A percentile compares a stretch with the other conserved stretches of the same genome.
Evolutionary conservation across 495 filamentous ascomycete genomes (phyloP).

Genomic region (Immersiella caudata): DNA sequence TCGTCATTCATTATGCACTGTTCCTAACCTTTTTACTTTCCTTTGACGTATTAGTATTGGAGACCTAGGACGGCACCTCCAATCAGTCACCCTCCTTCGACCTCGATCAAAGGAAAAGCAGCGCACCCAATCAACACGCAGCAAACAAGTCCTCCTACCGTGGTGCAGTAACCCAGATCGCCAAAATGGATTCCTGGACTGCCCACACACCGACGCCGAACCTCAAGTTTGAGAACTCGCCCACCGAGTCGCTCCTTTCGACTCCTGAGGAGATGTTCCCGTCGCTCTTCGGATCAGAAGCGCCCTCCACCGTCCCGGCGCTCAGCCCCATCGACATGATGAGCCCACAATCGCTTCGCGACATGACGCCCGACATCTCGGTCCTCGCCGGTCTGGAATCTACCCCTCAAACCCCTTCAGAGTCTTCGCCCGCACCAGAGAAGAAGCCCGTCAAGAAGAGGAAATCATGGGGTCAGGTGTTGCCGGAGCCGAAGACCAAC

Average conservation of each 20-base stretch:
- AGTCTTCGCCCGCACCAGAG: conserved; percentile 43
- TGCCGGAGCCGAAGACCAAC: conserved; percentile 95
- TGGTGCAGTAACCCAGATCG: too few species aligned
- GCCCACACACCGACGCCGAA: conserved; percentile 43
- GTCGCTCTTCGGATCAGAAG: conserved; percentile 48
- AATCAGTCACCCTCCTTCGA: conserved; percentile 30
- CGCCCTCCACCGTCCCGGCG: conserved; percentile 29
- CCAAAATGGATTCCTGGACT: conserved; percentile 46
- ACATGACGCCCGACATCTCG: conserved; percentile 30
- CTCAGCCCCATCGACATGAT: conserved; percentile 49
- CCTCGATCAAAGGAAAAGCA: conserved; percentile 17
- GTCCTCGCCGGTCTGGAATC: conserved; percentile 27
- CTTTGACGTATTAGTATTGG: conserved; percentile 44
- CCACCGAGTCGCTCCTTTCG: conserved; percentile 56
- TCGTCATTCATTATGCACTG: conserved; percentile 36
- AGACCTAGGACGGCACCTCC: conserved; percentile 49
- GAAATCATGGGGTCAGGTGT: conserved; percentile 98
- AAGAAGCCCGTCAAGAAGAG: conserved; percentile 92
- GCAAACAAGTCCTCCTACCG: conserved; percentile 43
- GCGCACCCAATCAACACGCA: conserved; percentile 21
- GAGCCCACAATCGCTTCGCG: conserved; percentile 47
- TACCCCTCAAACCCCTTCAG: conserved; percentile 24
- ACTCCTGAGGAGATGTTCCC: conserved; percentile 54
- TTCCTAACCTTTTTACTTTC: conserved; percentile 22
- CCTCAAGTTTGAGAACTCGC: conserved; percentile 54